Base-by-base conservation (phyloP, 768 basidiomycete species). In the Macrolepiota dolichaula region DNA sequence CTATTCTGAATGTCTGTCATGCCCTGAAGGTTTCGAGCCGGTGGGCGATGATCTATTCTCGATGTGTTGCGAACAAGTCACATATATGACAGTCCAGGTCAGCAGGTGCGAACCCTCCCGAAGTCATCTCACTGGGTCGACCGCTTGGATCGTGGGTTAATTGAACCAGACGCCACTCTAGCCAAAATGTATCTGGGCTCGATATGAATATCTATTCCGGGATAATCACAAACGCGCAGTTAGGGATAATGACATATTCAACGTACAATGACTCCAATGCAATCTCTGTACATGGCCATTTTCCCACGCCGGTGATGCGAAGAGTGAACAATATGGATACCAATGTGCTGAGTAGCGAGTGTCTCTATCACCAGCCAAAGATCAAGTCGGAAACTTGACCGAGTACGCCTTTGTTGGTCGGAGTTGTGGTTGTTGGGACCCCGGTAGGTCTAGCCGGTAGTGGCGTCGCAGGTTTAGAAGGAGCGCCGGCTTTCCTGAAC, bases 371-470 rank as follows among this genome's bases (percentile, higher is more conserved):
- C 90, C 90, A 92, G 15, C 90, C 90, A 69, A 91, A 92, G 51
- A 93, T 86, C 64, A 91, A 70, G 76, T 93, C 91, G 12, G 87
- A 86, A 55, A 92, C 84, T 72, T 90, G 89, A 13, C 88, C 88
- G 12, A 92, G 63, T 64, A 91, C 68, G 6, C 86, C 80, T 69
- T 85, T 91, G 63, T 68, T 81, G 62, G 74, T 70, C 37, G 65
- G 64, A 62, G 69, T 24, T 65, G 67, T 35, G 66, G 66, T 27
- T 63, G 67, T 19, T 65, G 62, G 47, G 44, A 60, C 32, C 51
- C 29, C 51, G 36, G 49, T 58, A 64, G 55, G 55, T 47, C 47
- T 54, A 15, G 46, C 19, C 29, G 67, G 51, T 35, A 66, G 72
- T 35, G 76, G 71, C 12, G 72, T 70, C 19, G 71, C 63, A 27